Base-by-base conservation (phyloP, 441 rosid species). In the Metrosideros polymorpha region DNA sequence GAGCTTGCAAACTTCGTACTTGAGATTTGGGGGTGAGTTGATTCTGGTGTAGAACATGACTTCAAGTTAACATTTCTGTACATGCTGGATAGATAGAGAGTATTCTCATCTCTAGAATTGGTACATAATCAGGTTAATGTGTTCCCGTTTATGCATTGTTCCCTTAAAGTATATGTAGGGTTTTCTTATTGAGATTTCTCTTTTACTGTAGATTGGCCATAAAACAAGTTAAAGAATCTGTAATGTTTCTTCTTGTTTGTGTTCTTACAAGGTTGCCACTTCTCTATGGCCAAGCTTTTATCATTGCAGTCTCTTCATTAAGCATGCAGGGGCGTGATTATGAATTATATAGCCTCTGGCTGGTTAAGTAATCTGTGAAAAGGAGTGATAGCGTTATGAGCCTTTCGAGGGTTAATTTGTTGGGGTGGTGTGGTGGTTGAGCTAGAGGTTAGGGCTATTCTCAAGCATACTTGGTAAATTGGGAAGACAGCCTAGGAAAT, bases 351-450 rank as follows among this genome's bases (percentile, higher is more conserved):
- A 29, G 71, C 71, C 30, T 61, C 30, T 61, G 71, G 39, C 71
- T 29, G 71, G 39, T 30, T 17, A 61, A 61, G 75, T 3, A 30
- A 30, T 29, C 6, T 30, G 0, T 15, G 10, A 29, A 3, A 32
- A 29, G 9, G 39, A 30, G 3, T 29, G 39, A 29, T 29, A 0
- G 22, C 0, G 0, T 39, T 2, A 17, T 29, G 29, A 56, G 17
- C 75, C 75, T 61, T 61, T 61, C 30, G 42, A 61, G 4, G 22
- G 22, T 29, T 61, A 29, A 29, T 61, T 22, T 61, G 71, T 39
- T 61, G 12, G 39, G 71, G 71, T 61, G 12, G 39, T 29, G 39
- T 0, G 1, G 75, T 30, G 39, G 24, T 61, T 61, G 39, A 29
- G 6, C 75, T 30, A 7, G 75, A 7, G 10, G 22, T 32, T 61